Conservation (phyloP, 2,329 filamentous ascomycete species). For the Aspergillus ochraceoroseus region DNA sequence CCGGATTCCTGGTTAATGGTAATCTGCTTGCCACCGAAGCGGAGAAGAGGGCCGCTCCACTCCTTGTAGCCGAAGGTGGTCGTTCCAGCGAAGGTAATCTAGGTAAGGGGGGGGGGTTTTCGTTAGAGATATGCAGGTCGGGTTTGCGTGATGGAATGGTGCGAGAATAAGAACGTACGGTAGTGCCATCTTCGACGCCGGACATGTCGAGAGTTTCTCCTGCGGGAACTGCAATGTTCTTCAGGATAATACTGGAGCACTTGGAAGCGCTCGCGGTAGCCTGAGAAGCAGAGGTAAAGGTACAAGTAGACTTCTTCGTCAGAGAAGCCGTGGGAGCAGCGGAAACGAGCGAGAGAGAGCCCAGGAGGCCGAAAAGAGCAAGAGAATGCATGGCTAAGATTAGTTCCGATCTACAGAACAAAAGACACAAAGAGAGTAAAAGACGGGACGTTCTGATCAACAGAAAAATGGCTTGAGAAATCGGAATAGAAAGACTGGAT, state of each 20-base stretch:
- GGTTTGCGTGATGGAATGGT: too few relatives aligned
- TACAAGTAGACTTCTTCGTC: conserved; percentile 23
- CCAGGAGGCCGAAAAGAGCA: conserved; percentile 10
- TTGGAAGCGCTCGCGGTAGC: conserved; percentile 29
- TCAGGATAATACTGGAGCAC: conserved; percentile 39
- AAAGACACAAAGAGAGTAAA: too few relatives aligned
- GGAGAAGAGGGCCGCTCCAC: conserved; percentile 61
- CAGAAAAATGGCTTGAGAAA: too few relatives aligned
- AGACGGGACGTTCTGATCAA: too few relatives aligned
- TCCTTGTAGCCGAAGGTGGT: conserved; percentile 64
- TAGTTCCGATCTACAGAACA: too few relatives aligned
- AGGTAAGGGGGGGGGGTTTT: too few relatives aligned
- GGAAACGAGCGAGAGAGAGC: conserved; percentile 14
- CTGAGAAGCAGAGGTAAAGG: conserved; percentile 30
- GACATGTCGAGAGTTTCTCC: conserved; percentile 37
- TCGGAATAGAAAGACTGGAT: too few relatives aligned
- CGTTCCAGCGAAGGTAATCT: conserved; percentile 59
- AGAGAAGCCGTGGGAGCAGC: conserved; percentile 11
- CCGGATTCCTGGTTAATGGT: conserved; percentile 45
- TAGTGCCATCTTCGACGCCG: conserved; percentile 31
- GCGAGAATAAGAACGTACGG: conserved; percentile 16
- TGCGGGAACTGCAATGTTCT: conserved; percentile 35
- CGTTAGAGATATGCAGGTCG: too few relatives aligned
- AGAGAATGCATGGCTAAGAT: conserved; percentile 20
- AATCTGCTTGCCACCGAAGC: conserved; percentile 55